A percentile compares a stretch with the other conserved stretches of the same genome.
Conservation (phyloP, 495 filamentous ascomycete genomes). For the Lasiosphaeria ovina region DNA sequence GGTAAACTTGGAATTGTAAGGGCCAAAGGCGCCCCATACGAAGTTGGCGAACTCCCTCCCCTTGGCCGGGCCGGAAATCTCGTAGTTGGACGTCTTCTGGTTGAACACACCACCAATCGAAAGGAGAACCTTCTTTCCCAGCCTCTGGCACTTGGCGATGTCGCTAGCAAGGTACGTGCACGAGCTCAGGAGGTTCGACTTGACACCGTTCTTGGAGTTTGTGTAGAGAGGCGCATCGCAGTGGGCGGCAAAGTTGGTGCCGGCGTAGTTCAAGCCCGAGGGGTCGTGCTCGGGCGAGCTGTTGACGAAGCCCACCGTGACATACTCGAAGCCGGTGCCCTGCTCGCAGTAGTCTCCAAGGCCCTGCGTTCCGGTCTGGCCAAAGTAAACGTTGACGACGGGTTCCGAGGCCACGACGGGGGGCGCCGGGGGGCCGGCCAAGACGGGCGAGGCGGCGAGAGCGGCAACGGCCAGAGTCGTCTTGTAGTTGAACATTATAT, state of each 20-base stretch:
- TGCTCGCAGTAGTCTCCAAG: constrained; percentile 33
- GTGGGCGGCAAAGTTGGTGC: constrained; percentile 42
- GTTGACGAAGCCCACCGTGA: constrained; percentile 45
- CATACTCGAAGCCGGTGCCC: constrained; percentile 35
- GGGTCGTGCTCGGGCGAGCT: constrained; percentile 37
- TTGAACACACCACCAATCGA: constrained; percentile 55
- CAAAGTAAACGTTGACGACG: constrained; percentile 38
- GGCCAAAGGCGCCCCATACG: constrained; percentile 66
- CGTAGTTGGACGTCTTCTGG: constrained; percentile 32
- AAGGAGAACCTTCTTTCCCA: constrained; percentile 64
- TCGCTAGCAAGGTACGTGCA: constrained; percentile 49
- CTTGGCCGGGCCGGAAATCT: constrained; percentile 46
- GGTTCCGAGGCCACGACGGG: constrained; percentile 6
- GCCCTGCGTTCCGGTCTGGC: constrained; percentile 31
- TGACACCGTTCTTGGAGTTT: constrained; percentile 22
- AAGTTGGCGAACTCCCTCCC: constrained; percentile 60
- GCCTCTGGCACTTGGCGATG: constrained; percentile 59
- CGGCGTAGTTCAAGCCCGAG: constrained; percentile 34
- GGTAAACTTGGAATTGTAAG: constrained; percentile 35
- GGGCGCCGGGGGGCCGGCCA: constrained; percentile 24
- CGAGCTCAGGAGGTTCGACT: constrained; percentile 37
- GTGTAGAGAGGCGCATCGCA: constrained; percentile 33
- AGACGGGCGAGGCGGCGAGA: constrained; percentile 24
- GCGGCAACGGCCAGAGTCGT: constrained; percentile 35
- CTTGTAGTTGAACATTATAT: constrained; percentile 37